These are phyloP conservation scores for Nemania serpens DNA, from an alignment of 2,329 filamentous ascomycete species.

Conservation along the genomic window DNA sequence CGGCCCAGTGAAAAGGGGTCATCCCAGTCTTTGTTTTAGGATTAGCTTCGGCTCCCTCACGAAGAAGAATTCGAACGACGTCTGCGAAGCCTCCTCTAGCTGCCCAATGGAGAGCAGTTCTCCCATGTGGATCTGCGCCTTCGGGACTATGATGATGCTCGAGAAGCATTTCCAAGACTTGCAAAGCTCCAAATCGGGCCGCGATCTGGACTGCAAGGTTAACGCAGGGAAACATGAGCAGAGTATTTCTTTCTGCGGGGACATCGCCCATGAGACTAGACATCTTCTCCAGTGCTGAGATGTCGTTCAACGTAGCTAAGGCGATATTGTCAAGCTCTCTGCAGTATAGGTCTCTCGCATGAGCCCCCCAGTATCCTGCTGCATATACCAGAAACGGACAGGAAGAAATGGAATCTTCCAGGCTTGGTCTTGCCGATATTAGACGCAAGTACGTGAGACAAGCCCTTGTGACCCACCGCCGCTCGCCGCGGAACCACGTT, in stretches of 20 bases:
- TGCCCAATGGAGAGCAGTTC: background rate
- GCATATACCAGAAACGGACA: background rate
- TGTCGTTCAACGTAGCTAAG: background rate
- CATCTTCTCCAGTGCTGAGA: background rate
- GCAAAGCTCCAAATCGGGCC: background rate
- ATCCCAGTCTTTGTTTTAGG: background rate
- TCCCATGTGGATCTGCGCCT: background rate
- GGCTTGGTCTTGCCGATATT: background rate
- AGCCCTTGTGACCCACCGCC: background rate
- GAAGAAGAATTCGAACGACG: background rate
- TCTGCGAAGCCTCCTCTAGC: background rate
- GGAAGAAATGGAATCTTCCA: background rate
- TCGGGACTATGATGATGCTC: background rate
- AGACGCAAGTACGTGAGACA: background rate
- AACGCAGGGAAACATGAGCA: background rate
- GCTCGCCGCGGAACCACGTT: background rate
- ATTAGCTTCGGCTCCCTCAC: background rate
- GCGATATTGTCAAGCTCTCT: background rate
- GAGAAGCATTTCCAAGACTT: background rate
- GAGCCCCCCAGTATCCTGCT: background rate
- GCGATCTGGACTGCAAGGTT: background rate
- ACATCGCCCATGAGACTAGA: background rate
- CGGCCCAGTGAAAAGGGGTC: background rate
- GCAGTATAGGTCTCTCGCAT: background rate
- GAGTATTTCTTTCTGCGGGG: background rate